Base-by-base conservation (phyloP, 495 filamentous ascomycete genomes). In the Usnea hakonensis region DNA sequence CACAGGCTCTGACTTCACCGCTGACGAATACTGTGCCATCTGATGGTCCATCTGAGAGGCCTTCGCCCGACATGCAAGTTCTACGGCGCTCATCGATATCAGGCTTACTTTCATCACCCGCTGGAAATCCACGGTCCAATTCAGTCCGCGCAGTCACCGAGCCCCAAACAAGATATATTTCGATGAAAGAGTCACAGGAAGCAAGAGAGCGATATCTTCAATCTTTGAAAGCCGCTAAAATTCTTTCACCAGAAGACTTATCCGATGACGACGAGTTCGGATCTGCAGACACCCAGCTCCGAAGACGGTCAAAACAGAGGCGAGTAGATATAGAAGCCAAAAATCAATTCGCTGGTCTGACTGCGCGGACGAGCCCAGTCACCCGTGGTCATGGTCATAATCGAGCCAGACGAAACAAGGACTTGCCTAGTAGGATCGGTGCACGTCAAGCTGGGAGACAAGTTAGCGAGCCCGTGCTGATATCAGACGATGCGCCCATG, bases 1-100 rank as follows among this genome's bases (percentile, higher is more conserved):
- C 80, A 0, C 80, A 81, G 60, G 79, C 76, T n/a, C 73, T 76
- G n/a, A 79, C 79, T 3, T 81, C 80, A 16, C 80, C 80, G 3
- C 65, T 82, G 33, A 70, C 75, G 14, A 73, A 76, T 64, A 60
- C 67, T 11, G 67, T 71, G 5, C 71, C 74, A 3, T 71, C 74
- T 10, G 80, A 80, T 50, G 66, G 71, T 9, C 43, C 75, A 55
- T 81, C 79, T 14, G 78, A 79, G 46, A 76, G 79, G 32, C 80
- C 80, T 13, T 83, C 80, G 2, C 80, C 80, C n/a, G 77, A 80
- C 64, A 67, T 81, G 30, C 74, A 65, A 16, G 36, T 74, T 28
- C 74, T 80, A 14, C 78, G 81, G 56, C 68, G 71, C 19, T 72
- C 70, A 13, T 74, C 74, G 8, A 63, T 78, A 38, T 65, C 69